phyloP scores from a whole-genome alignment of 2,329 filamentous ascomycete genomes.

The Claviceps monticola region DNA sequence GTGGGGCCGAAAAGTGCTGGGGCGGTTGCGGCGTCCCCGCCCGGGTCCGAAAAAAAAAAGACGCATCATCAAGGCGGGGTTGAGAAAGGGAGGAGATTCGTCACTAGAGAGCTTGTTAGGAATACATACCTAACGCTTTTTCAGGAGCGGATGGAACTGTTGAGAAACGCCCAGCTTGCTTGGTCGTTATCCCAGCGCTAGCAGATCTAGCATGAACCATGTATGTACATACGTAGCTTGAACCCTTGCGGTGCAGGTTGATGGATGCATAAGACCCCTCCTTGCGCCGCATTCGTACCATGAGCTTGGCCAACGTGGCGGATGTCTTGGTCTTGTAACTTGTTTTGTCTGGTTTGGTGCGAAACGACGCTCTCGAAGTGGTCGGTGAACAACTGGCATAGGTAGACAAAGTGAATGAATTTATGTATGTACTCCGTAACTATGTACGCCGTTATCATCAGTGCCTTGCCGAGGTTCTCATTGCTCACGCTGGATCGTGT shows the following conservation, averaged over 20 bases:
- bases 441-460: background rate
- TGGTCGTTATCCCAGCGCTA: background rate
- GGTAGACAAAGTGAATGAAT: background rate
- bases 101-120: background rate
- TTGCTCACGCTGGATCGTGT: background rate
- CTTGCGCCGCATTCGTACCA: background rate
- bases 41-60: constrained; percentile 18
- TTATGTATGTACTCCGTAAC: background rate
- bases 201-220: background rate
- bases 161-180: background rate
- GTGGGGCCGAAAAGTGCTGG: background rate
- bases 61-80: constrained; percentile 8
- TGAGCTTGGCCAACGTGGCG: background rate
- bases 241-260: background rate
- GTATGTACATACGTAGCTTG: background rate
- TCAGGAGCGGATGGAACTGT: background rate
- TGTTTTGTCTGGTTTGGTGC: background rate
- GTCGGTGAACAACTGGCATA: background rate
- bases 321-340: background rate
- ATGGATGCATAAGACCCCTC: background rate
- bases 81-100: background rate
- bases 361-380: background rate
- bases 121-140: too few relatives aligned
- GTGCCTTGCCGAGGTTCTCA: background rate
- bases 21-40: constrained; percentile 2